Evolutionary conservation across 2,329 filamentous ascomycete species (phyloP).

Genomic region (Diatrype stigma): DNA sequence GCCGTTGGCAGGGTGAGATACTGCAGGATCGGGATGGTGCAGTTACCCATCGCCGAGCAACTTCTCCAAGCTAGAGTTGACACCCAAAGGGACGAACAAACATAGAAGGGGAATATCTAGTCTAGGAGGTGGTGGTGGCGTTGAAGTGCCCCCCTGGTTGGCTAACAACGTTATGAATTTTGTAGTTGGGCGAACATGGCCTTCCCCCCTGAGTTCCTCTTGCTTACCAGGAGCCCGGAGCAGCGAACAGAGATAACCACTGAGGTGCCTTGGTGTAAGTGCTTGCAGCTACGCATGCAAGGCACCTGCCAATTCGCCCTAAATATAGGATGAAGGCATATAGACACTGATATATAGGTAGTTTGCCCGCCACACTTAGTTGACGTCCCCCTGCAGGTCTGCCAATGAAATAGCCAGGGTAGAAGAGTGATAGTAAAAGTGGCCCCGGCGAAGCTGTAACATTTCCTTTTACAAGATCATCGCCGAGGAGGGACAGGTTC

Average conservation of each 20-base stretch:
- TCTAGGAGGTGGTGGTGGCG: neutral
- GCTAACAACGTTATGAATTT: neutral
- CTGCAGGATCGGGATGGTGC: conserved; percentile 17
- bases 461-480: neutral
- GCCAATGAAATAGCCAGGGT: conserved; percentile 7
- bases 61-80: conserved; percentile 2
- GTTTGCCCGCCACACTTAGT: conserved; percentile 4
- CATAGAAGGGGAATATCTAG: conserved; percentile 1
- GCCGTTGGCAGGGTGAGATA: conserved; percentile 12
- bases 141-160: conserved; percentile 2
- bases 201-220: neutral
- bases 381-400: conserved; percentile 3
- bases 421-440: conserved; percentile 7
- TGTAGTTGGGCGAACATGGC: neutral
- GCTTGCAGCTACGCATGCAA: neutral
- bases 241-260: neutral
- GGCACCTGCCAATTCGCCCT: neutral
- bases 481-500: neutral
- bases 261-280: neutral
- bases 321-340: neutral
- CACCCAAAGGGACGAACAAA: conserved; percentile 11
- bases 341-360: conserved; percentile 1
- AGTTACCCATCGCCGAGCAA: conserved; percentile 13
- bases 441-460: neutral
- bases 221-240: neutral